These are phyloP conservation scores for Juglanconis oblonga DNA, from an alignment of 2,329 filamentous ascomycete genomes.

Conservation along the genomic window DNA sequence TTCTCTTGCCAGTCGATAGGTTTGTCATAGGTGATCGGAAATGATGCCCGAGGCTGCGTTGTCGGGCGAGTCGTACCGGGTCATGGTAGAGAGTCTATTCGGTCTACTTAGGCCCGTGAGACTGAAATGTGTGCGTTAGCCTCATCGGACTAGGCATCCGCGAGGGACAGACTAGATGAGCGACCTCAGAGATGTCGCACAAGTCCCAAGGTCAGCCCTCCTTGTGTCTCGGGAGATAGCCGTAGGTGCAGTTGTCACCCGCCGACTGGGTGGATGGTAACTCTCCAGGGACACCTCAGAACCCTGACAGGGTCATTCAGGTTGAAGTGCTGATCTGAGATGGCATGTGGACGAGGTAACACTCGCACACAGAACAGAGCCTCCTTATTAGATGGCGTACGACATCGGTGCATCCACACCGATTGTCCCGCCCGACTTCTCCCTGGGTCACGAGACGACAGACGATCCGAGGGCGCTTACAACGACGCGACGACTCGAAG, in stretches of 20 bases:
- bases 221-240: constrained; percentile 3
- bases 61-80: neutral
- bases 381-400: neutral
- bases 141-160: neutral
- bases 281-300: neutral
- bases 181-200: neutral
- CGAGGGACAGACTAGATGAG: neutral
- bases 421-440: neutral
- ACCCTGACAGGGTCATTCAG: neutral
- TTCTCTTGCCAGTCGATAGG: neutral
- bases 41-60: neutral
- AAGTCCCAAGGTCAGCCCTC: neutral
- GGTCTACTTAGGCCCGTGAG: constrained; percentile 7
- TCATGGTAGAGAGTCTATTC: neutral
- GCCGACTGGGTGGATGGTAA: neutral
- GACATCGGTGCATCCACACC: neutral
- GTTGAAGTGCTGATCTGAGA: neutral
- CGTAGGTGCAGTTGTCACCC: constrained; percentile 1
- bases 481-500: neutral
- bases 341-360: neutral
- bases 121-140: neutral
- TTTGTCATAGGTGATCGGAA: neutral
- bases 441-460: neutral
- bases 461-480: neutral
- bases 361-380: neutral